Evolutionary conservation across 768 basidiomycete species (phyloP).

Genomic region (Russula virescens): DNA sequence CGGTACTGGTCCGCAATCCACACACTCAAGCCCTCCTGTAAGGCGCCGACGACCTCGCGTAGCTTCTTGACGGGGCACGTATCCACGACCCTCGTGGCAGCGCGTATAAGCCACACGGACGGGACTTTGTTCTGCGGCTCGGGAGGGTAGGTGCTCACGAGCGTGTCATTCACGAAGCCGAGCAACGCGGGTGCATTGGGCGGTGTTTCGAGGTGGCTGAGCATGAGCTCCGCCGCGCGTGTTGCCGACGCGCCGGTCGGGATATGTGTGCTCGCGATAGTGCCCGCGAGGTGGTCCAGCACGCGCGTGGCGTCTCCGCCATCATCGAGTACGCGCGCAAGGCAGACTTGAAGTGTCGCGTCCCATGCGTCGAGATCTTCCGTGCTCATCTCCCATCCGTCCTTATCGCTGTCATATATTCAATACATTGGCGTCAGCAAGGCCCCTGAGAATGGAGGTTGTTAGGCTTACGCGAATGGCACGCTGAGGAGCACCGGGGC

Average conservation of each 20-base stretch:
- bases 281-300: conserved; percentile 50
- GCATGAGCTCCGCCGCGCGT: conserved; percentile 56
- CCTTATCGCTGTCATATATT: conserved; percentile 24
- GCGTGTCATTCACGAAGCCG: conserved; percentile 54
- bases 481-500: conserved; percentile 47
- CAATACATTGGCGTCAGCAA: not conserved
- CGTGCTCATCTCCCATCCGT: conserved; percentile 46
- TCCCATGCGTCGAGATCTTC: conserved; percentile 61
- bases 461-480: conserved; percentile 53
- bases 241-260: conserved; percentile 38
- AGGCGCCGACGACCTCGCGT: conserved; percentile 39
- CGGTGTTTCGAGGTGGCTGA: conserved; percentile 52
- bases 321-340: conserved; percentile 54
- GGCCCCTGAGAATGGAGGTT: too few relatives aligned
- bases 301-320: conserved; percentile 49
- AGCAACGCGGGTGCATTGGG: conserved; percentile 51
- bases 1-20: conserved; percentile 62
- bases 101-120: conserved; percentile 57
- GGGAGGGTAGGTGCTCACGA: conserved; percentile 63
- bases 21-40: conserved; percentile 49
- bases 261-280: conserved; percentile 38
- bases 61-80: conserved; percentile 46
- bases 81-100: conserved; percentile 50
- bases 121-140: conserved; percentile 46
- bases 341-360: conserved; percentile 43